Base-by-base conservation (phyloP, 2,329 filamentous ascomycete genomes). In the Neospermospora avenae region DNA sequence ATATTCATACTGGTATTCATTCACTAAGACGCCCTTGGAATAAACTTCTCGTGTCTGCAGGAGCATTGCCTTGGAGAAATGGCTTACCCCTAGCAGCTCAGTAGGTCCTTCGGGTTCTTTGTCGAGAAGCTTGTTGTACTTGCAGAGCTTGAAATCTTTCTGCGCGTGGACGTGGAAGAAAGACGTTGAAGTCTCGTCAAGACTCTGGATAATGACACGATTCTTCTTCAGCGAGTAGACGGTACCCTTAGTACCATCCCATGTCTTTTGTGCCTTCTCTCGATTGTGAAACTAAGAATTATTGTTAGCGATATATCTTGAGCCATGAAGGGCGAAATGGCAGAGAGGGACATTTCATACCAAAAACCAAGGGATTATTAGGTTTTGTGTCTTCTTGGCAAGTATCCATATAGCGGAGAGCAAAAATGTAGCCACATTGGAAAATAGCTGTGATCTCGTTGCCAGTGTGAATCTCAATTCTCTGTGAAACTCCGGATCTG, bases 1-100 rank as follows among this genome's bases (percentile, higher is more conserved):
- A 44, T 78, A 79, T 22, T 82, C 79, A 61, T 83, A 84, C n/a
- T 74, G 72, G 60, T 77, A 83, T 54, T 78, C 75, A 57, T 80
- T 81, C 59, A 71, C 60, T 37, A 73, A 69, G 31, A 76, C 71
- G 10, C 74, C 75, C 5, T 75, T 73, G 8, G 57, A 61, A 28
- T 65, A 61, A 14, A 70, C 65, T 39, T 63, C 64, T 39, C 65
- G 53, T 11, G 55, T 46, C n/a, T 65, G 48, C 75, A 84, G 74
- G 8, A 76, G 67, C 71, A 81, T 77, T 2, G 78, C 73, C 55
- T 74, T 73, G 7, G 74, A 75, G 68, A 82, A 84, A 3, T 74
- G 77, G 57, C 77, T 80, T 59, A 82, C 71, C 13, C 74, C 74
- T 22, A 75, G 75, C 37, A 83, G 73, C 7, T 71, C 63, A 54